Percentiles rank a stretch among this genome's conserved stretches.
Evolutionary conservation across 1,284 basidiomycete genomes (phyloP).

Genomic region (Lentinus polychrous): DNA sequence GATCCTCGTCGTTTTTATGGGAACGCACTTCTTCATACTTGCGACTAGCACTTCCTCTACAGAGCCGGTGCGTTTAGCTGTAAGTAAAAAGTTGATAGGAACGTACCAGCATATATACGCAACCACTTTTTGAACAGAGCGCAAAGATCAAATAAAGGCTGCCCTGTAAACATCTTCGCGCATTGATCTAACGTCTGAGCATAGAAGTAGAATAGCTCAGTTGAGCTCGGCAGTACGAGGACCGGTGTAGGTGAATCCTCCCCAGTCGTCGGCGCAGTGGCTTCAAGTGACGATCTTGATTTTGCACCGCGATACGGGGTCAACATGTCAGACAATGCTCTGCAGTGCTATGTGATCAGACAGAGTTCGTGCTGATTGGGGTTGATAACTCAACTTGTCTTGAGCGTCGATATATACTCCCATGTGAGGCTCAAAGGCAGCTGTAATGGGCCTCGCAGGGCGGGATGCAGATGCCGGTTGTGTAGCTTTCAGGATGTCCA

Average conservation of each 20-base stretch:
- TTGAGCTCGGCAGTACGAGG: slow-evolving; percentile 85
- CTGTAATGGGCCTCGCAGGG: slow-evolving; percentile 63
- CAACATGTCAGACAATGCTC: slow-evolving; percentile 77
- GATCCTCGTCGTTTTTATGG: background rate
- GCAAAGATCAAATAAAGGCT: slow-evolving; percentile 75
- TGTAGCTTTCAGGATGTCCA: slow-evolving; percentile 52
- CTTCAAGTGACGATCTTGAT: slow-evolving; percentile 67
- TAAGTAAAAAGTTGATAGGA: background rate
- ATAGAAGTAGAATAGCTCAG: slow-evolving; percentile 97
- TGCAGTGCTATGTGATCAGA: slow-evolving; percentile 24
- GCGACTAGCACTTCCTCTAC: slow-evolving; percentile 80
- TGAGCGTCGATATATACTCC: slow-evolving; percentile 93
- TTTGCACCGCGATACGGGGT: slow-evolving; percentile 64
- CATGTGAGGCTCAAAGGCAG: slow-evolving; percentile 90
- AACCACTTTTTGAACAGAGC: slow-evolving; percentile 90
- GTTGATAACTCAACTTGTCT: slow-evolving; percentile 79
- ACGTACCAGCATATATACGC: slow-evolving; percentile 81
- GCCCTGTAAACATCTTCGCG: slow-evolving; percentile 77
- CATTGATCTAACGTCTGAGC: slow-evolving; percentile 93
- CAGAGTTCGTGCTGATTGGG: too few relatives aligned
- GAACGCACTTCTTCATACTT: slow-evolving; percentile 55
- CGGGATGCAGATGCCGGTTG: slow-evolving; percentile 40
- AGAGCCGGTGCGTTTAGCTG: slow-evolving; percentile 1
- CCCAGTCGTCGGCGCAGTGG: slow-evolving; percentile 30
- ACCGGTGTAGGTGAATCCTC: slow-evolving; percentile 48